phyloP scores from a whole-genome alignment of 2,329 filamentous ascomycete species.

The Verticillium albo-atrum region DNA sequence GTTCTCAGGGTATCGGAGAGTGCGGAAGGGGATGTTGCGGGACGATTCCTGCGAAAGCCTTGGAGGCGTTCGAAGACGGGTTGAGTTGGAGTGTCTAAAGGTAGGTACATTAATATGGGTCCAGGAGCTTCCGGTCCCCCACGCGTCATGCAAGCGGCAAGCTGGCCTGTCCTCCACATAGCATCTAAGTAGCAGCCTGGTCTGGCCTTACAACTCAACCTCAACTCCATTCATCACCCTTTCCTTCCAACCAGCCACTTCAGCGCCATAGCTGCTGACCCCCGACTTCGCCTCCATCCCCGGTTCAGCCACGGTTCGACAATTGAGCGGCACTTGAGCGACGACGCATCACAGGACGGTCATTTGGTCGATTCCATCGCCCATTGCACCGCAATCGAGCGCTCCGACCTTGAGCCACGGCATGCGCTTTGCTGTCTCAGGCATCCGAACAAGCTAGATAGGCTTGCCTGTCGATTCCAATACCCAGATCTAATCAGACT shows the following conservation, averaged over 20 bases:
- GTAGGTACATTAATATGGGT: background rate
- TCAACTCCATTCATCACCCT: background rate
- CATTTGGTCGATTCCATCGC: background rate
- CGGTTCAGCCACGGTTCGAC: background rate
- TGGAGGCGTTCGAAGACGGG: background rate
- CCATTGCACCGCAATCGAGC: background rate
- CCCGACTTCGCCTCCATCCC: background rate
- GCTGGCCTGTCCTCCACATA: background rate
- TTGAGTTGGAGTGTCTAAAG: background rate
- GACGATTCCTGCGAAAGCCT: background rate
- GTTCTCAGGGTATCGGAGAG: background rate
- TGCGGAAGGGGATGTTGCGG: background rate
- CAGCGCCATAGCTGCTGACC: background rate
- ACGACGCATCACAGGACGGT: background rate
- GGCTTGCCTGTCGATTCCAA: background rate
- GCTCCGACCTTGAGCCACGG: background rate
- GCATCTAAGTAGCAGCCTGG: background rate
- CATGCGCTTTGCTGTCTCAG: background rate
- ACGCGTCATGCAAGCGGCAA: background rate
- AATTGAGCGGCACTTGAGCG: background rate
- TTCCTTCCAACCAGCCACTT: background rate
- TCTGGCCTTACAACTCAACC: background rate
- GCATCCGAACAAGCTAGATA: background rate
- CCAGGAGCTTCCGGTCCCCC: background rate
- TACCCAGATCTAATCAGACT: background rate